A percentile compares a stretch with the other conserved stretches of the same genome.
Conservation (phyloP, 2,329 filamentous ascomycete genomes). For the Sclerotinia spermophila region DNA sequence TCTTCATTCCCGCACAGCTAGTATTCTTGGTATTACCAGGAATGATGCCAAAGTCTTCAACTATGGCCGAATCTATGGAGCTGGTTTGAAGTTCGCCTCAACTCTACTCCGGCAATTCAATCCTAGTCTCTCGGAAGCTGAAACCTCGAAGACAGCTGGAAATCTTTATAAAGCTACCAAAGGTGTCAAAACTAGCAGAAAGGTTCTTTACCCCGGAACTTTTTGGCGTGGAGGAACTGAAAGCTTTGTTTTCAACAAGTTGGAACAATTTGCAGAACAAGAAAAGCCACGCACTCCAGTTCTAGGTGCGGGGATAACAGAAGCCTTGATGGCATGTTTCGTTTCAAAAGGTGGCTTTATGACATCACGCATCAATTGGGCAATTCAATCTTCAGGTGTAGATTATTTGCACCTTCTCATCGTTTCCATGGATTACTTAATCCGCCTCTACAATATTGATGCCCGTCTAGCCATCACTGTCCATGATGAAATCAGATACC, state of each 20-base stretch:
- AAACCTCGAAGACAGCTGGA: slow-evolving; percentile 72
- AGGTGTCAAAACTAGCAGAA: slow-evolving; percentile 77
- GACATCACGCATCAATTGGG: slow-evolving; percentile 97
- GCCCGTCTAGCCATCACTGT: slow-evolving; percentile 90
- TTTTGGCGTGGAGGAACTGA: slow-evolving; percentile 98
- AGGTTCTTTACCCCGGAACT: slow-evolving; percentile 63
- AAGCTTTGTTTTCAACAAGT: slow-evolving; percentile 95
- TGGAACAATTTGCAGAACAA: slow-evolving; percentile 97
- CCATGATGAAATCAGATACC: slow-evolving; percentile 94
- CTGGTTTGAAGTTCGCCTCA: slow-evolving; percentile 87
- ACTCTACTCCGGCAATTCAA: slow-evolving; percentile 93
- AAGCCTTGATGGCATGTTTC: slow-evolving; percentile 85
- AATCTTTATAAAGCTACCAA: slow-evolving; percentile 88
- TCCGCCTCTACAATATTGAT: slow-evolving; percentile 76
- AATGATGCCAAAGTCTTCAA: slow-evolving; percentile 98
- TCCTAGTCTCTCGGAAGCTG: slow-evolving; percentile 70
- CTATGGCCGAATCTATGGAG: slow-evolving; percentile 98
- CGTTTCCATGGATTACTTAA: slow-evolving; percentile 90
- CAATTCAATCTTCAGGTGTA: slow-evolving; percentile 94
- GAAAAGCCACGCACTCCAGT: slow-evolving; percentile 87
- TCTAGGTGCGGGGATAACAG: slow-evolving; percentile 90
- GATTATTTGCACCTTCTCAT: slow-evolving; percentile 96
- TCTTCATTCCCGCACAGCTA: slow-evolving; percentile 87
- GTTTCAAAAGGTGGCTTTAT: slow-evolving; percentile 89
- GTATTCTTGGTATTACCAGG: slow-evolving; percentile 86